A percentile compares a stretch with the other conserved stretches of the same genome.
Conservation (phyloP, 495 filamentous ascomycete genomes). For the Penicillium longicatenatum region DNA sequence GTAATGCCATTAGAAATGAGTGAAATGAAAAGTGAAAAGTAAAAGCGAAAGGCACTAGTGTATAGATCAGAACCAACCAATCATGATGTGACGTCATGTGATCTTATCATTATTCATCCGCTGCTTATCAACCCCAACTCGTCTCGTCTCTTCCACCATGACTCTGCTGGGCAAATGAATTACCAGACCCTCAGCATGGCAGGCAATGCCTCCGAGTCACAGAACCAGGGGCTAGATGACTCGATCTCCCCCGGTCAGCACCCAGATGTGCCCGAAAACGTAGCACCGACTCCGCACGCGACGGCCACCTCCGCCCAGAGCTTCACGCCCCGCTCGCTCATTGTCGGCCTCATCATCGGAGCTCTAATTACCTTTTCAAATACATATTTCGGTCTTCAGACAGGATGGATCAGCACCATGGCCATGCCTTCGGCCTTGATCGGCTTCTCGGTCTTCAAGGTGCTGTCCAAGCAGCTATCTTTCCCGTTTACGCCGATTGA, state of each 20-base stretch:
- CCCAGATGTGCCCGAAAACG: constrained; percentile 6
- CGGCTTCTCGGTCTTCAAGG: constrained; percentile 95
- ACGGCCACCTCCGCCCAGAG: constrained; percentile 41
- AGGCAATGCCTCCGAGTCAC: constrained; percentile 26
- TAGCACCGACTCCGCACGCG: constrained; percentile 8
- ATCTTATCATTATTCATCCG: constrained; percentile 25
- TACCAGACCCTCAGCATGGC: constrained; percentile 43
- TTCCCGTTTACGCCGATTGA: constrained; percentile 91
- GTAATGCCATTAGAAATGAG: too few species aligned
- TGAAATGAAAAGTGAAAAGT: too few species aligned
- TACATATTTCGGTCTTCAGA: constrained; percentile 97
- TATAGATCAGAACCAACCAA: neutral
- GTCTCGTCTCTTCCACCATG: neutral
- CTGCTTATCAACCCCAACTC: constrained; percentile 17
- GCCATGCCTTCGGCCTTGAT: constrained; percentile 92
- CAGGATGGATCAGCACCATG: constrained; percentile 87
- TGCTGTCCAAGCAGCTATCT: constrained; percentile 65
- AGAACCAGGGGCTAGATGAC: constrained; percentile 5
- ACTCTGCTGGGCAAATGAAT: constrained; percentile 33
- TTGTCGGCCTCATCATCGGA: constrained; percentile 81
- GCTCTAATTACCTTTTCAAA: constrained; percentile 92
- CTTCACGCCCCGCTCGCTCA: constrained; percentile 81
- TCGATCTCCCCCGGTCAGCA: constrained; percentile 8
- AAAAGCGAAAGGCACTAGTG: neutral
- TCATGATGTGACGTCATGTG: constrained; percentile 25